phyloP scores from a whole-genome alignment of 495 filamentous ascomycete species.

The Aspergillus nidulans region DNA sequence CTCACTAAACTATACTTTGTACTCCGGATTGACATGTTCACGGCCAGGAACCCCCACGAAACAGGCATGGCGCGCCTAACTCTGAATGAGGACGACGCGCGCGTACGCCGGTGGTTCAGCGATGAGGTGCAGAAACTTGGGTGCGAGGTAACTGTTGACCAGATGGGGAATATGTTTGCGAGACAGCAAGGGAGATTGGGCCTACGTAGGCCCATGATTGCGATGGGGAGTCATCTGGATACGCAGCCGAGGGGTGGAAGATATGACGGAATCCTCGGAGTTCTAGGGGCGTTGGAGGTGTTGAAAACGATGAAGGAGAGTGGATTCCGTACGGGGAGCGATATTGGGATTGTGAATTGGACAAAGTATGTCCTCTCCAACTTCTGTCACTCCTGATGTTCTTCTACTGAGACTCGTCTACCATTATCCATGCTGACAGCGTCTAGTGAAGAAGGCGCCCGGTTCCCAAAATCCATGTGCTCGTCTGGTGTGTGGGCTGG shows the following conservation, averaged over 20 bases:
- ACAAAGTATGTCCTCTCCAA: slow-evolving; percentile 39
- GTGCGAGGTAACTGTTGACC: slow-evolving; percentile 53
- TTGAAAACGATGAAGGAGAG: slow-evolving; percentile 61
- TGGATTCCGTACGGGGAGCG: slow-evolving; percentile 56
- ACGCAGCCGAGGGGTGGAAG: slow-evolving; percentile 70
- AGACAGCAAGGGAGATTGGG: slow-evolving; percentile 46
- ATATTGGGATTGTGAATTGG: slow-evolving; percentile 70
- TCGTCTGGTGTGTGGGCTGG: slow-evolving; percentile 72
- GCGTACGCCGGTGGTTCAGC: slow-evolving; percentile 68
- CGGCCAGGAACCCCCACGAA: neutral
- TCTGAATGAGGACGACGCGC: slow-evolving; percentile 62
- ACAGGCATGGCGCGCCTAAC: slow-evolving; percentile 34
- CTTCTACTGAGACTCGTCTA: too few relatives aligned
- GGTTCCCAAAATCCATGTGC: slow-evolving; percentile 73
- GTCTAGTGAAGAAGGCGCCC: slow-evolving; percentile 62
- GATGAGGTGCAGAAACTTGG: slow-evolving; percentile 55
- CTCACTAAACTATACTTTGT: neutral
- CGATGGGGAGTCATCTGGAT: slow-evolving; percentile 46
- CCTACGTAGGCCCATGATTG: slow-evolving; percentile 36
- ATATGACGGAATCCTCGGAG: slow-evolving; percentile 67
- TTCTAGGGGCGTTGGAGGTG: slow-evolving; percentile 65
- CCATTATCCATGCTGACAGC: neutral
- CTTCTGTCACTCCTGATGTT: neutral
- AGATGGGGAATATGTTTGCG: slow-evolving; percentile 73
- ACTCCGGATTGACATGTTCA: neutral